Base-by-base conservation (phyloP, 2,329 filamentous ascomycete species). In the Diplodia scrobiculata region DNA sequence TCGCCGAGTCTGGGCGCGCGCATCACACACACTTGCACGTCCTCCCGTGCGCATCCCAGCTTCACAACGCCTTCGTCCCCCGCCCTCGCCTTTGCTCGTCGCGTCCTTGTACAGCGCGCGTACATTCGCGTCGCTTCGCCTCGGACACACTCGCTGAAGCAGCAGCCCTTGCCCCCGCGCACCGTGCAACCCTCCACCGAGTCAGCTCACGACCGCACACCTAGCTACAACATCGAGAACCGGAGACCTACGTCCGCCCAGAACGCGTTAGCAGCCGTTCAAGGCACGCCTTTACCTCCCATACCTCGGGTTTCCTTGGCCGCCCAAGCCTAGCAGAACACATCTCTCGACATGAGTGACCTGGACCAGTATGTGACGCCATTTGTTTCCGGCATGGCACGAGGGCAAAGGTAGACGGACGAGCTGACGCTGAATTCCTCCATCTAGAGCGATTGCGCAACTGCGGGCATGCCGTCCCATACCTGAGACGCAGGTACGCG, bases 381-480 rank as follows among this genome's bases (percentile, higher is more conserved):
- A 11, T 47, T 48, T 36, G 19, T 55, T 14, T 29, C 58, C 29
- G 21, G 29, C 17, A 14, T 21, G 19, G 14, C 21, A 29, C 48
- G 41, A 29, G 41, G n/a, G 41, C 41, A 45, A 34, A 65, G 13
- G 17, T 52, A 38, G 21, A 5, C 27, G 7, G 21, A 62, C 13
- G n/a, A n/a, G 38, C 52, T 36, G 21, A 45, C 53, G 64, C 64
- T 13, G 53, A 50, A 9, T 27, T 25, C 29, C 47, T 54, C 21
- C 5, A 50, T 62, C 36, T 67, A 97, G 94, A 81, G 93, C 93
- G 67, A 99, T 99, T 76, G 90, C 91, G 78, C 93, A 97, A 80
- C 84, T 99, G 75, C 92, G 95, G 82, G 91, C 92, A 76, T 99
- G 95, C 80, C 91, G 93, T 69, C 93, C 94, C 65, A 99, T 99